A percentile compares a stretch with the other conserved stretches of the same genome.
Conservation (phyloP, 305 asterid genomes). For the Plantago coronopus region DNA sequence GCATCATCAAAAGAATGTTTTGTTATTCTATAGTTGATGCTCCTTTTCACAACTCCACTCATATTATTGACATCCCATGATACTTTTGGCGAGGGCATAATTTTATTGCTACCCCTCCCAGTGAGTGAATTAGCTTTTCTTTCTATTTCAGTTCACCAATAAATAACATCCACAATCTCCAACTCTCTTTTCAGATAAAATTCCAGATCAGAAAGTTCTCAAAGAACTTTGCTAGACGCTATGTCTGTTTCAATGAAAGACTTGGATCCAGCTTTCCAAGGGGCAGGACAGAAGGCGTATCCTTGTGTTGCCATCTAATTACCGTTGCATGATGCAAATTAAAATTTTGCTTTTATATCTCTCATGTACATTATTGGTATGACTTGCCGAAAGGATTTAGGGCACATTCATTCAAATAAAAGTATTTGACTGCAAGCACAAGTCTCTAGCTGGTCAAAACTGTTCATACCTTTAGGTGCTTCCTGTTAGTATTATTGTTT, state of each 20-base stretch:
- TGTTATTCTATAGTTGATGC: neutral
- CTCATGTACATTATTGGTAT: constrained; percentile 20
- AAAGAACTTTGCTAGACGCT: constrained; percentile 29
- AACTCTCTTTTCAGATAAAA: constrained; percentile 28
- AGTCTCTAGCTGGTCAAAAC: constrained; percentile 7
- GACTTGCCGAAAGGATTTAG: constrained; percentile 5
- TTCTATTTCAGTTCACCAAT: constrained; percentile 18
- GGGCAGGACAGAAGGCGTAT: constrained; percentile 97
- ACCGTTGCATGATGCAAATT: constrained; percentile 16
- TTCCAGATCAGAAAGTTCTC: constrained; percentile 15
- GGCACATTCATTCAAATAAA: constrained; percentile 1
- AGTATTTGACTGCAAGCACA: constrained; percentile 13
- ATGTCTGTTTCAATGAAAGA: constrained; percentile 86
- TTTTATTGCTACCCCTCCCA: constrained; percentile 2
- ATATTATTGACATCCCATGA: too few relatives aligned
- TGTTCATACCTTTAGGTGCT: neutral
- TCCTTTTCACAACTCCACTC: neutral
- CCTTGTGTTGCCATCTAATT: constrained; percentile 36
- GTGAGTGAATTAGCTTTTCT: constrained; percentile 12
- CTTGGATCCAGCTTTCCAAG: constrained; percentile 91
- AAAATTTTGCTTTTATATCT: constrained; percentile 15
- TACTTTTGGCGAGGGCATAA: too few relatives aligned
- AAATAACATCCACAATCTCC: constrained; percentile 22
- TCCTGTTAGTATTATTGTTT: constrained; percentile 8
- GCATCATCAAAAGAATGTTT: neutral